Evolutionary conservation across 495 filamentous ascomycete species (phyloP).

Genomic region (Pyrenopolyporus hunteri): DNA sequence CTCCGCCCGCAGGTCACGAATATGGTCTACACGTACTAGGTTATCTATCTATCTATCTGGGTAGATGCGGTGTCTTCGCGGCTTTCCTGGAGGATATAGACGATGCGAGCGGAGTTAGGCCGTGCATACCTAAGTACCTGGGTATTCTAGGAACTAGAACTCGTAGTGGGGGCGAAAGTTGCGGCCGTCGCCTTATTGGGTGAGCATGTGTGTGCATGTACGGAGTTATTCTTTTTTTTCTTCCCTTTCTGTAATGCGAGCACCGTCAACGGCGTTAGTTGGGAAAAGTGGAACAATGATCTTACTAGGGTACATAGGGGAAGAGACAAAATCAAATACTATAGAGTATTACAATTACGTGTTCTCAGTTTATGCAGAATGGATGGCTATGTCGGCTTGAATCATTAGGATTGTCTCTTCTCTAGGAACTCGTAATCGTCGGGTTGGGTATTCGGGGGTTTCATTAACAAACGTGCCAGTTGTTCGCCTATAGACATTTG

Average conservation of each 20-base stretch:
- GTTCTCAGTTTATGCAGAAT: background rate
- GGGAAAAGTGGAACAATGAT: slow-evolving; percentile 11
- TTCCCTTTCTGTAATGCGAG: background rate
- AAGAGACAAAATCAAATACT: background rate
- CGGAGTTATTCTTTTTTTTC: background rate
- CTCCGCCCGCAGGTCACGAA: slow-evolving; percentile 54
- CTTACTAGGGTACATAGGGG: slow-evolving; percentile 9
- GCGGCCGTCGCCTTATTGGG: background rate
- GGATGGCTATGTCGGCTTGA: too few species aligned
- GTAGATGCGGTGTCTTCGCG: background rate
- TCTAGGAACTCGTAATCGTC: too few species aligned
- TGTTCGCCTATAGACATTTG: too few species aligned
- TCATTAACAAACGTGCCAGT: too few species aligned
- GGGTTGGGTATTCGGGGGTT: too few species aligned
- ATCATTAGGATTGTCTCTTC: too few species aligned
- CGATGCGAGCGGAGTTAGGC: background rate
- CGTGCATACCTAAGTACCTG: background rate
- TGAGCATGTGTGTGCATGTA: slow-evolving; percentile 10
- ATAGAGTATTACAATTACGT: background rate
- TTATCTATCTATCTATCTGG: too few species aligned
- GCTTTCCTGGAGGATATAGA: background rate
- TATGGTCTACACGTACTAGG: slow-evolving; percentile 48
- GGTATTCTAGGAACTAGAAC: background rate
- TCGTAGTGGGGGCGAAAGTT: background rate
- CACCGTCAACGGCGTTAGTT: slow-evolving; percentile 11